These are phyloP conservation scores for Streptanthus diversifolius DNA, from an alignment of 345 rosid genomes.

Conservation along the genomic window DNA sequence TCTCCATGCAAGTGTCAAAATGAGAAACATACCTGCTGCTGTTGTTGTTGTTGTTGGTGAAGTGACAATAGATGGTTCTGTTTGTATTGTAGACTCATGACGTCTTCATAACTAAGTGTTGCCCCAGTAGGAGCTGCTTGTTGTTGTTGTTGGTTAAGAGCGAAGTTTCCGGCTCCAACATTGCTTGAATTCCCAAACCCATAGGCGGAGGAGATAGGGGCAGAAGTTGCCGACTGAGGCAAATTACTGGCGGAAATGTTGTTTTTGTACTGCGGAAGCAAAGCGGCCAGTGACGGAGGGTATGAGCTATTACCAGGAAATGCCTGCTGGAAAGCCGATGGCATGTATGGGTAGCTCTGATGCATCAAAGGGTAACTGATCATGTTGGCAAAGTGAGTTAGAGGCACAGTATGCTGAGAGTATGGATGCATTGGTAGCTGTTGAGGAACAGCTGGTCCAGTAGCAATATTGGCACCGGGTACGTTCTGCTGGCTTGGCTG, in stretches of 20 bases:
- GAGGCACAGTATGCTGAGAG: slow-evolving; percentile 71
- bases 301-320: slow-evolving; percentile 71
- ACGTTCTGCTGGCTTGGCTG: slow-evolving; percentile 60
- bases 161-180: slow-evolving; percentile 65
- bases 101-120: slow-evolving; percentile 68
- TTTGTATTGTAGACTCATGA: slow-evolving; percentile 74
- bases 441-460: slow-evolving; percentile 74
- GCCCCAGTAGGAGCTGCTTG: slow-evolving; percentile 60
- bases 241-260: slow-evolving; percentile 69
- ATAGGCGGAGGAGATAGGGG: slow-evolving; percentile 61
- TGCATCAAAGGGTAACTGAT: slow-evolving; percentile 79
- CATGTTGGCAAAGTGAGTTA: slow-evolving; percentile 81
- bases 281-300: slow-evolving; percentile 74
- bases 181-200: slow-evolving; percentile 72
- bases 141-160: slow-evolving; percentile 47
- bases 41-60: slow-evolving; percentile 56
- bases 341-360: slow-evolving; percentile 81
- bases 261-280: slow-evolving; percentile 81
- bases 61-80: slow-evolving; percentile 66
- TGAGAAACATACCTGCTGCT: slow-evolving; percentile 9
- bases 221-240: slow-evolving; percentile 67
- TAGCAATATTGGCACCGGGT: slow-evolving; percentile 55
- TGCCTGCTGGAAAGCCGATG: slow-evolving; percentile 80
- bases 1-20: background rate
- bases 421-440: slow-evolving; percentile 83